A percentile compares a stretch with the other conserved stretches of the same genome.
Conservation (phyloP, 148 eudicot species). For the Rhododendron vialii region DNA sequence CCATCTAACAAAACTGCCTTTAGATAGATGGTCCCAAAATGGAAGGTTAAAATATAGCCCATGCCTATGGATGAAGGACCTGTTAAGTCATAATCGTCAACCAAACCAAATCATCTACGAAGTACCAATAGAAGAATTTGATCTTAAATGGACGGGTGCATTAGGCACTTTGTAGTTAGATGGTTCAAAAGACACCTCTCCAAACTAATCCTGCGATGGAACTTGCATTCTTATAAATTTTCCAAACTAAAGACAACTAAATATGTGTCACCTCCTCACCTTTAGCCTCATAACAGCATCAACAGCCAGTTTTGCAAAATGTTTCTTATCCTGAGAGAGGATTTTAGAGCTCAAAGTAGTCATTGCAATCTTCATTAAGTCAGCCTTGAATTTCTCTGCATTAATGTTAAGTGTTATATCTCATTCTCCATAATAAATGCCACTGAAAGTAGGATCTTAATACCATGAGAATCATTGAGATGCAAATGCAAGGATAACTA, state of each 20-base stretch:
- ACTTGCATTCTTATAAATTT: not conserved
- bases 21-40: not conserved
- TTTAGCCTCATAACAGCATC: constrained; percentile 98
- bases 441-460: constrained; percentile 1
- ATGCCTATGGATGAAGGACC: not conserved
- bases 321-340: constrained; percentile 93
- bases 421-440: not conserved
- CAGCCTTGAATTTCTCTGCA: constrained; percentile 89
- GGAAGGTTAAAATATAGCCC: not conserved
- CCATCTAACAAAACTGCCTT: not conserved
- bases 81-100: not conserved
- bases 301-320: constrained; percentile 86
- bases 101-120: not conserved
- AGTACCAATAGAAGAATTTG: not conserved
- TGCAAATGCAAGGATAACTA: not conserved
- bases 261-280: constrained; percentile 32
- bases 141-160: not conserved
- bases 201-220: not conserved
- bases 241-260: constrained; percentile 4
- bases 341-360: constrained; percentile 98
- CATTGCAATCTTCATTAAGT: constrained; percentile 95
- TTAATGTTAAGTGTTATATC: constrained; percentile 2
- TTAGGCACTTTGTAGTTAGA: not conserved
- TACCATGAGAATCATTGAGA: not conserved
- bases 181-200: not conserved